Evolutionary conservation across 352 stramenopile genomes (phyloP).

Genomic region (Globisporangium paddicum): DNA sequence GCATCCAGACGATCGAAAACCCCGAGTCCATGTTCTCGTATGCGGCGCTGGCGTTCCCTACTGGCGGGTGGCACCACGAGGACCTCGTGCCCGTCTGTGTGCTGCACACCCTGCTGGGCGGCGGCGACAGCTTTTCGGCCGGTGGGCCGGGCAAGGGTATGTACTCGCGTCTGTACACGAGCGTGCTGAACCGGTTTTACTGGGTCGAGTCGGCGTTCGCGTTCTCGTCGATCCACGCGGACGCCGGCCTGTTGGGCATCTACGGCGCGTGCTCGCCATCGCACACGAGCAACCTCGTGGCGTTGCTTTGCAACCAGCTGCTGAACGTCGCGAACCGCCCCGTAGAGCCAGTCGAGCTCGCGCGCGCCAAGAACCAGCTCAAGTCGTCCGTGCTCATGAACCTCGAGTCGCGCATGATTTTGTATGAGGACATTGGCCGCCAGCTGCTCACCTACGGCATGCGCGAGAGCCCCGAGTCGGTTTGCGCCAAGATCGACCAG

Average conservation of each 20-base stretch:
- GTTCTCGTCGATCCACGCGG: slow-evolving; percentile 95
- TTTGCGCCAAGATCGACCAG: slow-evolving; percentile 86
- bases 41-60: slow-evolving; percentile 95
- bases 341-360: slow-evolving; percentile 87
- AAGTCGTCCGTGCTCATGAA: slow-evolving; percentile 99
- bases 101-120: slow-evolving; percentile 96
- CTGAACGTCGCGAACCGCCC: slow-evolving; percentile 74
- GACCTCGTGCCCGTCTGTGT: slow-evolving; percentile 96
- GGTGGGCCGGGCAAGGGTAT: slow-evolving; percentile 99
- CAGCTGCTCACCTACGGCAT: slow-evolving; percentile 97
- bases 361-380: slow-evolving; percentile 98
- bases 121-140: slow-evolving; percentile 97
- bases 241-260: slow-evolving; percentile 95
- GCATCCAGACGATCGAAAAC: slow-evolving; percentile 61
- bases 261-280: slow-evolving; percentile 82
- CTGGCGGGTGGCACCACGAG: slow-evolving; percentile 95
- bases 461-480: slow-evolving; percentile 84
- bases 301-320: slow-evolving; percentile 93
- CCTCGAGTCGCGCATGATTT: slow-evolving; percentile 96
- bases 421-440: slow-evolving; percentile 99
- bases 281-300: slow-evolving; percentile 90
- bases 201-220: slow-evolving; percentile 98
- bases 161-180: slow-evolving; percentile 98
- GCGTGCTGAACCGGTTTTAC: slow-evolving; percentile 96
- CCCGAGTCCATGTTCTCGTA: slow-evolving; percentile 81